Percentiles rank a stretch among this genome's conserved stretches.
These are phyloP conservation scores for Blastocystis sp. DNA, from an alignment of 352 stramenopile species.

Conservation along the genomic window DNA sequence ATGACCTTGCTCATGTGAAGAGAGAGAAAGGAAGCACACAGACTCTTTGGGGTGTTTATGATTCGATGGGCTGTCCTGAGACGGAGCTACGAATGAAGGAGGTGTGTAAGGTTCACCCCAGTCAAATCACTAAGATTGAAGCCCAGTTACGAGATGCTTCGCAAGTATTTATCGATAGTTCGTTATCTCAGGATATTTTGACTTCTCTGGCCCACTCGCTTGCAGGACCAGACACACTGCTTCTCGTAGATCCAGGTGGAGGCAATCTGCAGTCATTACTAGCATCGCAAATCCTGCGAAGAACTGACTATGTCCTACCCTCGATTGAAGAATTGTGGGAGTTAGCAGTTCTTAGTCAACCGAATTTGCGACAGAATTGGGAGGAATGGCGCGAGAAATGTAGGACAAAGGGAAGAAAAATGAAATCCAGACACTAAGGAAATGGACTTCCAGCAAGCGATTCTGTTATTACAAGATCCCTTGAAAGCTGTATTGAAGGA, in stretches of 20 bases:
- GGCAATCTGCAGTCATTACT: not conserved
- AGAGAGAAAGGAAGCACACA: not conserved
- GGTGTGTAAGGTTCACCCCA: not conserved
- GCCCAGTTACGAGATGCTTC: not conserved
- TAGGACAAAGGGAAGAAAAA: not conserved
- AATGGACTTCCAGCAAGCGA: constrained; percentile 16
- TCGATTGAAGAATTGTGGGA: constrained; percentile 26
- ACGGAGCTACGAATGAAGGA: not conserved
- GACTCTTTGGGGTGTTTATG: constrained; percentile 18
- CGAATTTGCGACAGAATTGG: not conserved
- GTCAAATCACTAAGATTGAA: not conserved
- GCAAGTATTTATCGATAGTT: constrained; percentile 9
- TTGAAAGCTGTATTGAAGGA: constrained; percentile 16
- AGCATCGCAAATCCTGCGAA: not conserved
- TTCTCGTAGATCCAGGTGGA: not conserved
- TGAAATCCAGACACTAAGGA: not conserved
- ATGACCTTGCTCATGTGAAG: not conserved
- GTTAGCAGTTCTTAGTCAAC: not conserved
- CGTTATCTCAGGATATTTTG: not conserved
- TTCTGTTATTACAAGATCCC: constrained; percentile 35
- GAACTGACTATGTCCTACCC: constrained; percentile 5
- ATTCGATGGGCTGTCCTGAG: not conserved
- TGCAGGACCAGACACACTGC: not conserved
- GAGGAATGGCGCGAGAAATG: constrained; percentile 15
- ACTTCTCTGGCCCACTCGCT: not conserved